Evolutionary conservation across 352 stramenopile species (phyloP), one percentile per base, ranked within the genome.

Genomic region (Sclerospora graminicola): DNA sequence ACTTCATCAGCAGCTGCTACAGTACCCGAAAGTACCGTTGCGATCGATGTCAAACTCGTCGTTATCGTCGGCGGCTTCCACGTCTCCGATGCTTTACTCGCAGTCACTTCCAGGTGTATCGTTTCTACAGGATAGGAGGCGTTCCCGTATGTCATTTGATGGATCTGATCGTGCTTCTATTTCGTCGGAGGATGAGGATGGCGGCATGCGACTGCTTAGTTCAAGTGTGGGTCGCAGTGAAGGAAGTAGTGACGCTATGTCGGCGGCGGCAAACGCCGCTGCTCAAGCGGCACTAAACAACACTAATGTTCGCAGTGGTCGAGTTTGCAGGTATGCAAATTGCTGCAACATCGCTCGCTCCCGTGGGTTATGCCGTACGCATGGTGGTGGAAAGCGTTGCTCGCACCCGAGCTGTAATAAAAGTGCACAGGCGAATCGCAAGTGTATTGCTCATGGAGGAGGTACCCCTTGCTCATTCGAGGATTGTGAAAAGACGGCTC

Each of bases 341-440:
- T 92, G 81, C 69, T 88, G 80, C 50, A 92, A 90, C 45, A 87
- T 90, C 36, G 79, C 78, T 42, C 76, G 79, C 9, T 90, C 78
- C 8, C 69, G 78, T 26, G 77, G 77, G 4, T 53, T 87, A 34
- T 89, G 77, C 37, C 75, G 76, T 31, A 88, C 71, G 1, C 77
- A 89, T 41, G 77, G 77, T 40, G 77, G 77, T 10, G 77, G 75
- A 15, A 89, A 89, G 55, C 69, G 79, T 14, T 89, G 81, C 39
- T 88, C 76, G 34, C 72, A 90, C 41, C 78, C 78, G 8, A 75
- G 74, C 36, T 92, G 81, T 54, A 88, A 84, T 58, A 92, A 92
- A 54, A 87, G 69, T 29, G 81, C 81, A n/a, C 78, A 92, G 62
- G 79, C 78, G 36, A 90, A 90, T 52, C 78, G 79, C 49, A 92